phyloP scores from a whole-genome alignment of 306 rosid genomes.

The Quercus berberidifolia region DNA sequence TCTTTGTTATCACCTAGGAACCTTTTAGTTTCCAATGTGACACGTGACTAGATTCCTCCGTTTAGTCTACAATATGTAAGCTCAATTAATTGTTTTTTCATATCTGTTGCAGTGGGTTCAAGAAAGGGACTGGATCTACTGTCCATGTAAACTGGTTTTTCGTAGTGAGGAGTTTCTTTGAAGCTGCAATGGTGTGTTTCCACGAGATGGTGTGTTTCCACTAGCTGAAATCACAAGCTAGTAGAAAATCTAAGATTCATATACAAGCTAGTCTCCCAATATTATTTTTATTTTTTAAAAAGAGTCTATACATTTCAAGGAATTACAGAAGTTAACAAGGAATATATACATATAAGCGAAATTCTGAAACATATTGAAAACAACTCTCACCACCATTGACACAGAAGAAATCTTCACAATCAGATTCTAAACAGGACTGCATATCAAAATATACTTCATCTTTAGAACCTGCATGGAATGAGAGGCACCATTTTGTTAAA shows the following conservation, averaged over 20 bases:
- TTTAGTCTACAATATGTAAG: not conserved
- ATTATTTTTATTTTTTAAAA: no score
- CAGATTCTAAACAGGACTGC: constrained; percentile 34
- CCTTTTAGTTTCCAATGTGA: not conserved
- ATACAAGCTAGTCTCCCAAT: not conserved
- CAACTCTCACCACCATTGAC: constrained; percentile 34
- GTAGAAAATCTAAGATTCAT: not conserved
- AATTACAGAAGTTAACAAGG: no score
- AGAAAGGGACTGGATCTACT: not conserved
- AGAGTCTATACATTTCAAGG: not conserved
- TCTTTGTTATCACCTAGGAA: not conserved
- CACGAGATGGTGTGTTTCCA: not conserved
- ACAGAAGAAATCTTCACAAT: constrained; percentile 47
- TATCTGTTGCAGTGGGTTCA: constrained; percentile 4
- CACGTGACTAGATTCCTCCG: not conserved
- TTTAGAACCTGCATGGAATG: constrained; percentile 17
- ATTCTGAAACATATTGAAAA: not conserved
- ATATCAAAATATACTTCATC: constrained; percentile 38
- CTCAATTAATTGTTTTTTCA: constrained; percentile 35
- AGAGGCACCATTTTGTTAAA: not conserved
- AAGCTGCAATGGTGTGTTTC: no score
- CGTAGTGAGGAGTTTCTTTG: not conserved
- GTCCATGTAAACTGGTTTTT: not conserved
- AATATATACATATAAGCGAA: not conserved
- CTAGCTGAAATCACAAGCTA: not conserved